phyloP scores from a whole-genome alignment of 352 stramenopile genomes.

The Phytophthora sp. region DNA sequence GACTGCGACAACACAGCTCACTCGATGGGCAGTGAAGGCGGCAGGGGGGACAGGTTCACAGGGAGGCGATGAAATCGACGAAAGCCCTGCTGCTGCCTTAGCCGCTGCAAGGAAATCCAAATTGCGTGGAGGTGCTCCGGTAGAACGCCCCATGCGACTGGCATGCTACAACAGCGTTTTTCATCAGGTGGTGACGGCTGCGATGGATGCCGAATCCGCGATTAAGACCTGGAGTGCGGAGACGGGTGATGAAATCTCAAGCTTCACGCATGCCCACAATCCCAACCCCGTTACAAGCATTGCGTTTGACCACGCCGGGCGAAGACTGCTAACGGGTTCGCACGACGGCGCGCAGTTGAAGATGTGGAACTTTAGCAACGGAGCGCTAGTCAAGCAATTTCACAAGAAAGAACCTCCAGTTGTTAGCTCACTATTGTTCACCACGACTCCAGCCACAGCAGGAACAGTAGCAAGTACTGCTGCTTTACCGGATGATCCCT shows the following conservation, averaged over 20 bases:
- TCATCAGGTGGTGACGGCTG: conserved; percentile 81
- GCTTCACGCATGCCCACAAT: conserved; percentile 74
- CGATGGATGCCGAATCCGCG: conserved; percentile 74
- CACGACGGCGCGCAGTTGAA: conserved; percentile 82
- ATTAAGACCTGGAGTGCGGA: conserved; percentile 90
- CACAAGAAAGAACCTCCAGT: conserved; percentile 59
- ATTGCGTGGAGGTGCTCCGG: conserved; percentile 3
- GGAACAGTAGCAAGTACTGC: conserved; percentile 24
- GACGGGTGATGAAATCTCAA: conserved; percentile 83
- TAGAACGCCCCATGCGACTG: conserved; percentile 49
- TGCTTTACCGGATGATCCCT: conserved; percentile 10
- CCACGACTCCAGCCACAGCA: conserved; percentile 23
- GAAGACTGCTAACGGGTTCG: conserved; percentile 79
- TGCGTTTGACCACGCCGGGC: conserved; percentile 80
- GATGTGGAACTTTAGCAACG: conserved; percentile 93
- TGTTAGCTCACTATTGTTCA: conserved; percentile 29
- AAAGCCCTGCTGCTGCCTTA: conserved; percentile 23
- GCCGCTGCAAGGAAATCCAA: conserved; percentile 6
- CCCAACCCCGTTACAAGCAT: conserved; percentile 80
- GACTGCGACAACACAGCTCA: conserved; percentile 72
- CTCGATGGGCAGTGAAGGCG: conserved; percentile 70
- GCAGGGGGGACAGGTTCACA: conserved; percentile 43
- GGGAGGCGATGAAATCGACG: conserved; percentile 43
- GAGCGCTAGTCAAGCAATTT: conserved; percentile 84
- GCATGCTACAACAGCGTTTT: conserved; percentile 85